Percentiles rank a stretch among this genome's conserved stretches.
These are phyloP conservation scores for Veloboletus limbatus DNA, from an alignment of 1,284 basidiomycete species.

Conservation along the genomic window DNA sequence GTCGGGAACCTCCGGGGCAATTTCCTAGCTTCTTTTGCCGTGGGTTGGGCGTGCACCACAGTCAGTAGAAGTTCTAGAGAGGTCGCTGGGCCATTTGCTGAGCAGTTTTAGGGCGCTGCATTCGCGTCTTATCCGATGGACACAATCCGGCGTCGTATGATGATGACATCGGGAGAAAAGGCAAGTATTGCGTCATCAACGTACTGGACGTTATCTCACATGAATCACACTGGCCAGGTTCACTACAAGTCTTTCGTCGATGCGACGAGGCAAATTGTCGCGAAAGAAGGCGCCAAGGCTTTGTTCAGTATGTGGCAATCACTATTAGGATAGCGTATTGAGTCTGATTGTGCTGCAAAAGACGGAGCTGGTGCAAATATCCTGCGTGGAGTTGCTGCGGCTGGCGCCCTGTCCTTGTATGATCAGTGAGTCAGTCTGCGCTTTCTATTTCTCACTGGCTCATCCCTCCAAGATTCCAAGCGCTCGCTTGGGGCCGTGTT, in stretches of 20 bases:
- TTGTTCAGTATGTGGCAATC: conserved; percentile 48
- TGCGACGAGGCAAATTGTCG: conserved; percentile 60
- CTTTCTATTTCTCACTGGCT: not conserved
- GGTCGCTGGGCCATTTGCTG: not conserved
- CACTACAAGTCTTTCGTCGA: conserved; percentile 57
- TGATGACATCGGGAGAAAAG: conserved; percentile 68
- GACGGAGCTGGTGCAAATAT: conserved; percentile 60
- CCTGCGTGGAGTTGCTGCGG: conserved; percentile 65
- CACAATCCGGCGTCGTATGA: conserved; percentile 65
- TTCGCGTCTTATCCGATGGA: conserved; percentile 66
- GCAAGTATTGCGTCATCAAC: conserved; percentile 24
- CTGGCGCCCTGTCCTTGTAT: conserved; percentile 68
- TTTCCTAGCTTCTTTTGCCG: conserved; percentile 61
- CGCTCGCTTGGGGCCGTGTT: conserved; percentile 40
- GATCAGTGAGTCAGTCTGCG: conserved; percentile 48
- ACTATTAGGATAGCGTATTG: not conserved
- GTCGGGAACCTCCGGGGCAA: conserved; percentile 56
- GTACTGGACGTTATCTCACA: not conserved
- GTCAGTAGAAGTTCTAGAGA: conserved; percentile 22
- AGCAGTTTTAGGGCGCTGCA: conserved; percentile 44
- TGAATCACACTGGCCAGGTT: conserved; percentile 18
- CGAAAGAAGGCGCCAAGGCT: conserved; percentile 54
- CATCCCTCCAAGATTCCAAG: conserved; percentile 40
- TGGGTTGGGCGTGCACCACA: conserved; percentile 56
- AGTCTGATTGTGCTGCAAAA: conserved; percentile 12